phyloP scores from a whole-genome alignment of 2,329 filamentous ascomycete species.

The Amauroascus verrucosus region DNA sequence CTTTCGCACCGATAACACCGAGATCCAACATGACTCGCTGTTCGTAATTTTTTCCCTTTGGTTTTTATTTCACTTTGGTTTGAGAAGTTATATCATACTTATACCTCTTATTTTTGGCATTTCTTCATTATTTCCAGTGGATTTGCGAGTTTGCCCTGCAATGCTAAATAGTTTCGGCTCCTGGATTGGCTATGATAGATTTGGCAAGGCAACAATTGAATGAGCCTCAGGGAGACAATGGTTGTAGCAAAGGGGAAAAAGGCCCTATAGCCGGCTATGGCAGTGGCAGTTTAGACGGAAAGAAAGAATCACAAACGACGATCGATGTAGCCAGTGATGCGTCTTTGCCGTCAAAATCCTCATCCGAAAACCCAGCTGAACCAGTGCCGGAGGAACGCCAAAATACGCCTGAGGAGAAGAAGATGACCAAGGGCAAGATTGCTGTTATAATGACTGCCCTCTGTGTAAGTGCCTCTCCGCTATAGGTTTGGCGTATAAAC shows the following conservation, averaged over 20 bases:
- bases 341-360: neutral
- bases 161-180: neutral
- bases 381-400: neutral
- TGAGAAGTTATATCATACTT: neutral
- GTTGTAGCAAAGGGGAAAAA: no score
- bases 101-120: neutral
- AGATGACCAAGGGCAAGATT: constrained; percentile 14
- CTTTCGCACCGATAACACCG: no score
- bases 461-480: constrained; percentile 11
- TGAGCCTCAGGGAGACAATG: no score
- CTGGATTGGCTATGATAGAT: neutral
- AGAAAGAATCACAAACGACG: neutral
- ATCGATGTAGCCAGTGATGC: neutral
- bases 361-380: neutral
- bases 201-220: no score
- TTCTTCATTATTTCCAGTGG: neutral
- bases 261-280: no score
- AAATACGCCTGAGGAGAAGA: constrained; percentile 1
- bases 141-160: neutral
- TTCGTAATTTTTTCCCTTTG: neutral
- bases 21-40: neutral
- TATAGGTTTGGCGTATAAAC: neutral
- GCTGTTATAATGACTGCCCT: constrained; percentile 16
- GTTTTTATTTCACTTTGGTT: neutral
- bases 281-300: neutral